Base-by-base conservation (phyloP, 257 asterid species). In the Scutellaria baicalensis region DNA sequence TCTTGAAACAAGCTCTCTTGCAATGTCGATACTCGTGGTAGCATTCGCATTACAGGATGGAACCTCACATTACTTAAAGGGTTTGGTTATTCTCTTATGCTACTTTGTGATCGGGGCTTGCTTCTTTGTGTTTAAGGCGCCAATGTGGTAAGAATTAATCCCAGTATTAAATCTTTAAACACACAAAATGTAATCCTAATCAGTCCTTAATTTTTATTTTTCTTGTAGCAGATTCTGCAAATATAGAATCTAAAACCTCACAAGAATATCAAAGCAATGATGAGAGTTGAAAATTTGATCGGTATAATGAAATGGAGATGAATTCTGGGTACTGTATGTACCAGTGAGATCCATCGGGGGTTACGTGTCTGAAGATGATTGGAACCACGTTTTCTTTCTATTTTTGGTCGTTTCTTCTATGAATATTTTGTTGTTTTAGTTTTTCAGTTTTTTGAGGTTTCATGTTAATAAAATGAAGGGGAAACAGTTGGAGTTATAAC, bases 11-110 rank as follows among this genome's bases (percentile, higher is more conserved):
- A 74, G 82, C 62, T 75, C 87, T 20, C 96, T 93, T 10, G 89
- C 87, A 38, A 66, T 93, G 14, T 79, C 95, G 2, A 91, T 91
- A 45, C 77, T 93, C 11, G 54, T 91, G 74, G 89, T 93, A 21
- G 71, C 96, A 31, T 82, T 91, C 78, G 58, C 96, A 62, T 74
- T 87, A 56, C 96, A 90, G 96, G 97, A 91, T 36, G 98, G 98
- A 64, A 88, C 92, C 4, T 93, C 97, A 31, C 97, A 93, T 72
- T 93, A 93, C 82, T 71, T 93, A 50, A 93, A 91, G 81, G 98
- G 98, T 35, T 44, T 93, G 52, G 89, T 91, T 50, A 96, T 93
- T 59, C 67, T 91, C 7, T 68, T 91, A 8, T 88, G 95, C 75
- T 93, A 93, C 78, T 12, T 86, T 17, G 92, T 84, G 6, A 82